Evolutionary conservation across 371 early-diverging fungal genomes (phyloP), one percentile per base, ranked within the genome.

Genomic region (Fennellomyces sp.): DNA sequence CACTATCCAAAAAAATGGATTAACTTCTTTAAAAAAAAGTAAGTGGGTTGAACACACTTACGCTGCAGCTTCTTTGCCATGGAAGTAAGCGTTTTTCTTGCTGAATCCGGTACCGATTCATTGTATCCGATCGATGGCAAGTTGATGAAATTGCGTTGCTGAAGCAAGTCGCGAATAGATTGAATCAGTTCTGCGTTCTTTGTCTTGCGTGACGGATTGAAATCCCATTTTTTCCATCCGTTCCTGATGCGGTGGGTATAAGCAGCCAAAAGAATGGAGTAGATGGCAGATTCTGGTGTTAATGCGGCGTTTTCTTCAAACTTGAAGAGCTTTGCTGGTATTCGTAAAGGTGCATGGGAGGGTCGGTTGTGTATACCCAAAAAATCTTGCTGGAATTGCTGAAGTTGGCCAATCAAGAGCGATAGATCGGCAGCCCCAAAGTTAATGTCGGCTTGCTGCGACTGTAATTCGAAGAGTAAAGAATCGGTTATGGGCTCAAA

Each of bases 361-460:
- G 69, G 60, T 38, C 63, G 67, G 45, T 63, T 70, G 52, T 65
- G 58, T 33, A 74, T 48, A n/a, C 87, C 88, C 7, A 90, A 70
- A 58, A 65, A 69, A 36, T 84, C 84, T 52, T 86, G 79, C 65
- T 90, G 91, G 56, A 88, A 88, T 52, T 84, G 84, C 50, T 87
- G 86, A 38, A 90, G 61, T 23, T 76, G 73, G 17, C 81, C 80
- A 13, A 74, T 72, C 26, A 88, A 73, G 8, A 69, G 56, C 1
- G 88, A 76, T 19, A 90, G 75, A 21, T 87, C 87, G 38, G 78
- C 72, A 38, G 87, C 78, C 15, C 82, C 64, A 59, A 78, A 58
- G 19, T 59, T 19, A 45, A 72, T 49, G 48, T 73, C 69, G 39
- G 69, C 63, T 29, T 70, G 75, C 17, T 73, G 69, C 0, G 65